Evolutionary conservation across 2,329 filamentous ascomycete species (phyloP).

Genomic region (Beauveria sp.): DNA sequence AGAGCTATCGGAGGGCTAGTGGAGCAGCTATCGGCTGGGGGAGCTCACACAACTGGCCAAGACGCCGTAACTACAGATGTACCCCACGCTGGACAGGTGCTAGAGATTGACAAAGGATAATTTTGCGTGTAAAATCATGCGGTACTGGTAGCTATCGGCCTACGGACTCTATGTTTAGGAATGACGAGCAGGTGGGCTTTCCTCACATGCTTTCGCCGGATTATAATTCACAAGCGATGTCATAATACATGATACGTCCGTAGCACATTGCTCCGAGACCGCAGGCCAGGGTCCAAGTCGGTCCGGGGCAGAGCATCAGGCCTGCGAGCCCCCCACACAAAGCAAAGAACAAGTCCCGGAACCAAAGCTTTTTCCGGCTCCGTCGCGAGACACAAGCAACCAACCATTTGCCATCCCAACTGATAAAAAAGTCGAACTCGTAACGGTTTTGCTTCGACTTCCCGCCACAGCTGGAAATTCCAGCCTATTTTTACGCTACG

Average conservation of each 20-base stretch:
- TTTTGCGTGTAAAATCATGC: too few relatives aligned
- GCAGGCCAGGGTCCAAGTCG: not conserved
- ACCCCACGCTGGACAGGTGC: not conserved
- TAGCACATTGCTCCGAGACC: constrained; percentile 2
- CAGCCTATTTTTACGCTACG: not conserved
- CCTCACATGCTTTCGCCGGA: too few relatives aligned
- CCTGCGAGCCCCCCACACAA: not conserved
- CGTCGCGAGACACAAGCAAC: not conserved
- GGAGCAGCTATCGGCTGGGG: constrained; percentile 5
- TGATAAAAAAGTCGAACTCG: not conserved
- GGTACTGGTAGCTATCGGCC: too few relatives aligned
- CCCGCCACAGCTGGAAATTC: not conserved
- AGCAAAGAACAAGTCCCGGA: not conserved
- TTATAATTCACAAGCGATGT: too few relatives aligned
- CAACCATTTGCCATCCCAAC: not conserved
- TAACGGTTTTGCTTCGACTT: not conserved
- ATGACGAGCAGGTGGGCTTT: too few relatives aligned
- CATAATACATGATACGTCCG: too few relatives aligned
- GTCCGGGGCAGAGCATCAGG: not conserved
- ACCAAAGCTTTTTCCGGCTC: constrained; percentile 3
- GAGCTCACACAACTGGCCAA: not conserved
- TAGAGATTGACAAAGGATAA: too few relatives aligned
- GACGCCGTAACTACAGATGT: not conserved
- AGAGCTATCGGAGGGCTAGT: constrained; percentile 9
- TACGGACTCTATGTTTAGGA: too few relatives aligned